phyloP scores from a whole-genome alignment of 1,139 yeast genomes.

The Kurtzmaniella quercitrusa region DNA sequence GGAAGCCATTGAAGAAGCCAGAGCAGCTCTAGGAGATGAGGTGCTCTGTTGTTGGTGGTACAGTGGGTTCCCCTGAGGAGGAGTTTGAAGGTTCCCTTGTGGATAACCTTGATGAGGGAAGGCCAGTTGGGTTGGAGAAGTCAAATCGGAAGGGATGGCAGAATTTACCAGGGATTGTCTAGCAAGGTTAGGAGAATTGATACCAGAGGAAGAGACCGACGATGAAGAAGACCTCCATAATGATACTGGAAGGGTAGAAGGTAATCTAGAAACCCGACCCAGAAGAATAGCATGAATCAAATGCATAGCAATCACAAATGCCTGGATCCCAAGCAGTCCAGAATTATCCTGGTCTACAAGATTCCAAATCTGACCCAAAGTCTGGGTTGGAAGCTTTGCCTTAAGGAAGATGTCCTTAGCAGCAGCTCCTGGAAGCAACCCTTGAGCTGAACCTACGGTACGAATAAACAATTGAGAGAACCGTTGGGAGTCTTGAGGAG shows the following conservation, averaged over 20 bases:
- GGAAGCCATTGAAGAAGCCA: conserved; percentile 44
- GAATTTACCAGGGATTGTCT: neutral
- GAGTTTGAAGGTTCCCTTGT: conserved; percentile 1
- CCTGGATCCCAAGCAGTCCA: conserved; percentile 68
- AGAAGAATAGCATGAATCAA: conserved; percentile 77
- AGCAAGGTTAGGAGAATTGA: neutral
- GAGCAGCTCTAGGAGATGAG: conserved; percentile 10
- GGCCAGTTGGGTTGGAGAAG: neutral
- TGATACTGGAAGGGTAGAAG: conserved; percentile 62
- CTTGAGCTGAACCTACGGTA: conserved; percentile 54
- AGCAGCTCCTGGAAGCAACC: conserved; percentile 59
- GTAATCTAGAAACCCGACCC: conserved; percentile 64
- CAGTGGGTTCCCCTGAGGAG: conserved; percentile 3
- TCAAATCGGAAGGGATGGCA: neutral
- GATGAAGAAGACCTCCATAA: conserved; percentile 57
- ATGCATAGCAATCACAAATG: conserved; percentile 93
- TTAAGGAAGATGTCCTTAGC: conserved; percentile 86
- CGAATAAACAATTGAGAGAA: conserved; percentile 73
- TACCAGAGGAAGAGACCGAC: too few relatives aligned
- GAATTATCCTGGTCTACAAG: conserved; percentile 72
- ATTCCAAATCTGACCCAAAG: conserved; percentile 85
- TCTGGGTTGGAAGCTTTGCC: conserved; percentile 73
- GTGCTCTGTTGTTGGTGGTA: conserved; percentile 11
- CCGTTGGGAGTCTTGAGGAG: conserved; percentile 61
- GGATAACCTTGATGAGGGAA: neutral